Evolutionary conservation across 306 rosid genomes (phyloP).

Genomic region (Ochetophila trinervis): DNA sequence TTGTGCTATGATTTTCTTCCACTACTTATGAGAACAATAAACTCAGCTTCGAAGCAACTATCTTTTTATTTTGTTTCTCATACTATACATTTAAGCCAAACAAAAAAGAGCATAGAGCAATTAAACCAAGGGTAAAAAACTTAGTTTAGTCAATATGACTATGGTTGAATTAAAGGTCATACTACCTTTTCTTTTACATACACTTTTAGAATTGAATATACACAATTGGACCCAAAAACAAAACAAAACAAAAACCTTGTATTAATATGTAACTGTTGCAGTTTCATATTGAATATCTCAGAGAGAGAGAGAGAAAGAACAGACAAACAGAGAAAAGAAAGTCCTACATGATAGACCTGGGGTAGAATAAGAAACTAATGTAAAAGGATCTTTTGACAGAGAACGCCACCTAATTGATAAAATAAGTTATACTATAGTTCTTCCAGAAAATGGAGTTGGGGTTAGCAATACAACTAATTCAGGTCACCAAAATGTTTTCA

Average conservation of each 20-base stretch:
- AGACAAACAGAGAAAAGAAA: not conserved
- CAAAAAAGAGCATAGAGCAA: too few species aligned
- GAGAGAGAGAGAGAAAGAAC: conserved; percentile 4
- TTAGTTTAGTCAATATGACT: too few species aligned
- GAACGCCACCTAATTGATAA: too few species aligned
- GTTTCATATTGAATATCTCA: not conserved
- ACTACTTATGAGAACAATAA: too few species aligned
- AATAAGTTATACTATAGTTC: too few species aligned
- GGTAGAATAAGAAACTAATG: not conserved
- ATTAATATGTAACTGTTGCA: not conserved
- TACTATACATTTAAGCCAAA: too few species aligned
- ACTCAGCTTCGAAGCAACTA: too few species aligned
- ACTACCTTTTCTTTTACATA: not conserved
- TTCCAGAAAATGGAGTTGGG: too few species aligned
- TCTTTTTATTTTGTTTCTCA: too few species aligned
- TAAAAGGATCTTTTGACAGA: not conserved
- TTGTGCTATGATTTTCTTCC: too few species aligned
- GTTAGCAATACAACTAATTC: too few species aligned
- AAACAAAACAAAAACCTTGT: not conserved
- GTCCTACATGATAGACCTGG: not conserved
- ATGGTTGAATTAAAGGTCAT: not conserved
- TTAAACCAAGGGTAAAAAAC: too few species aligned
- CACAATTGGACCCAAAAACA: not conserved
- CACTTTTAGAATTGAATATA: not conserved
- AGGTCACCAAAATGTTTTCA: not conserved